Base-by-base conservation (phyloP, 768 basidiomycete genomes). In the Auricularia sp. region DNA sequence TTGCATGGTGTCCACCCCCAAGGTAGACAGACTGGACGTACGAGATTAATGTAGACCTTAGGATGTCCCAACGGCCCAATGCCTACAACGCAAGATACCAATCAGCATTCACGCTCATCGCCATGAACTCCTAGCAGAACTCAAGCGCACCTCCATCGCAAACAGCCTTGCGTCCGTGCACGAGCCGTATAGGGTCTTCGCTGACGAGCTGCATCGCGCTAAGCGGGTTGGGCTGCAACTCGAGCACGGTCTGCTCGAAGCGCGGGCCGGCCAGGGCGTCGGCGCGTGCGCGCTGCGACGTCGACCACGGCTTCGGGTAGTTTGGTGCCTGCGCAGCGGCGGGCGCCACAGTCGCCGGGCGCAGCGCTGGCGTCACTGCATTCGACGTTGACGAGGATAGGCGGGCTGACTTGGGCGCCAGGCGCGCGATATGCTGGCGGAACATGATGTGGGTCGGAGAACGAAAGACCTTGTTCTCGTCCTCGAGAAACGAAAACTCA, bases 31-130 rank as follows among this genome's bases (percentile, higher is more conserved):
- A 13, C 16, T 33, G 54, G 51, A 78, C 90, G 66, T 70, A 94
- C 94, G 73, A 99, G 75, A 79, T 98, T 98, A 75, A 99, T 94
- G 72, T 84, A 98, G 66, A 98, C 86, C 80, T 94, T 95, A 4
- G 97, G 97, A 74, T 99, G 97, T 29, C 97, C 97, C 35, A 99
- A 82, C 54, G 97, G 85, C 11, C 96, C 97, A 73, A 87, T 88
- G 76, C 96, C 96, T 98, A 73, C 0, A 62, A 13, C 51, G 58
- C 42, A n/a, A 63, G 62, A 34, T 51, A 63, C 16, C 62, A 63
- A 59, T 54, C 42, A n/a, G 29, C 18, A 13, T 29, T 29, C 29
- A 29, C 29, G 29, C 29, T 29, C 29, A 29, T 29, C 54, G 44
- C 24, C 47, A 59, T 34, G 39, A 61, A 42, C 4, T 56, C n/a